Evolutionary conservation across 768 basidiomycete species (phyloP), one percentile per base, ranked within the genome.

Genomic region (Cystofilobasidium capitatum): DNA sequence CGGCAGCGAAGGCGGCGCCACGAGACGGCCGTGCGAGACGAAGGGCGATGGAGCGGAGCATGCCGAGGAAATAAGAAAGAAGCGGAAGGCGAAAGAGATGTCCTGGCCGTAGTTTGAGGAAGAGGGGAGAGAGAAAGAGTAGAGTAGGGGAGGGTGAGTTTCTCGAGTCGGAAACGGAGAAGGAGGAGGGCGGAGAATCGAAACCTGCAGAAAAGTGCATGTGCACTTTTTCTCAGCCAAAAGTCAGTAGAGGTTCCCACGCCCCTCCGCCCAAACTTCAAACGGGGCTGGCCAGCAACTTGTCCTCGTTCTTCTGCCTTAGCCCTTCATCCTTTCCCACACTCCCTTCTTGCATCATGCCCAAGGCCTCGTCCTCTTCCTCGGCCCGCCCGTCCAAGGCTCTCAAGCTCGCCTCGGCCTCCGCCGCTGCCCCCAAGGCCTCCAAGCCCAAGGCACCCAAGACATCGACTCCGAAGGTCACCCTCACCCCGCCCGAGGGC

Each of bases 21-120:
- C 36, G 37, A 3, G 40, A 26, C 12, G 65, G 45, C 22, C 64
- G 55, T 24, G 65, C 65, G 44, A 66, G 44, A 24, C 65, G 58
- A 20, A 45, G 17, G n/a, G 65, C 58, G 58, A 60, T 39, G 58
- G 58, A 66, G 26, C 65, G 57, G 51, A 66, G 65, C 65, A 66
- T 66, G 31, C n/a, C 29, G 35, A 37, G 29, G n/a, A 42, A 37
- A 24, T 33, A 36, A 51, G 35, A 51, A 47, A 29, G 45, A 26
- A 13, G 61, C 17, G 61, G 14, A 36, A 44, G 47, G 37, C 24
- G 45, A 22, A 16, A 29, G 29, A 17, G 14, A 31, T 31, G 29
- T 31, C 10, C 40, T 10, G 40, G 10, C 40, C 10, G 40, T 42
- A 39, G 59, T 29, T 26, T 17, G 17, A 37, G 58, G 20, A 20